These are phyloP conservation scores for Trichoderma pleuroti DNA, from an alignment of 2,329 filamentous ascomycete genomes.

Conservation along the genomic window DNA sequence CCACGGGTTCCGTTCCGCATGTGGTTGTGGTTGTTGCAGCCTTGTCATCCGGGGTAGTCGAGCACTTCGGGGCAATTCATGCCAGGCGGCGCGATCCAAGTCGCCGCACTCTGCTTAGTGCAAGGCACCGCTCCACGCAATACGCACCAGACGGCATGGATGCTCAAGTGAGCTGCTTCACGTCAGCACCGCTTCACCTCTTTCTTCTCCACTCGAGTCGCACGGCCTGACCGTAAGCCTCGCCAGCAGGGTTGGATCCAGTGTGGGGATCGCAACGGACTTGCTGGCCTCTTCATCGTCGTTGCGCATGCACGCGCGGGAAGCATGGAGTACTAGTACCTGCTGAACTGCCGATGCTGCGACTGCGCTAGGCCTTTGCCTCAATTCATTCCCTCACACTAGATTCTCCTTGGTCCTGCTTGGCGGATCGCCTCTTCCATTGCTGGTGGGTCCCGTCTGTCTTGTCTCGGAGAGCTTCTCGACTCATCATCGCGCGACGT, in stretches of 20 bases:
- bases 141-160: too few species aligned
- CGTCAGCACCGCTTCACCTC: too few species aligned
- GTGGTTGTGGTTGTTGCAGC: background rate
- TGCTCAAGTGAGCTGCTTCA: too few species aligned
- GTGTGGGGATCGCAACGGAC: constrained; percentile 5
- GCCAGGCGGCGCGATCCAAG: background rate
- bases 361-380: constrained; percentile 2
- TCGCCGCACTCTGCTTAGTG: background rate
- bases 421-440: constrained; percentile 6
- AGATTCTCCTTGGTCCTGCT: background rate
- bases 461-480: background rate
- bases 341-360: constrained; percentile 2
- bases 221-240: background rate
- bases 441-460: background rate
- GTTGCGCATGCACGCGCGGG: background rate
- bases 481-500: background rate
- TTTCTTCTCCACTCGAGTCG: background rate
- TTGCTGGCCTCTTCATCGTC: constrained; percentile 12
- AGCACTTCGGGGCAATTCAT: background rate
- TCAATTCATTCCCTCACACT: background rate
- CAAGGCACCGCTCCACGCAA: background rate
- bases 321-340: constrained; percentile 3
- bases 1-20: background rate
- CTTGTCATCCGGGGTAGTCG: background rate
- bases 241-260: background rate